These are phyloP conservation scores for Yarrowia sp. DNA, from an alignment of 805 yeast species.

Conservation along the genomic window DNA sequence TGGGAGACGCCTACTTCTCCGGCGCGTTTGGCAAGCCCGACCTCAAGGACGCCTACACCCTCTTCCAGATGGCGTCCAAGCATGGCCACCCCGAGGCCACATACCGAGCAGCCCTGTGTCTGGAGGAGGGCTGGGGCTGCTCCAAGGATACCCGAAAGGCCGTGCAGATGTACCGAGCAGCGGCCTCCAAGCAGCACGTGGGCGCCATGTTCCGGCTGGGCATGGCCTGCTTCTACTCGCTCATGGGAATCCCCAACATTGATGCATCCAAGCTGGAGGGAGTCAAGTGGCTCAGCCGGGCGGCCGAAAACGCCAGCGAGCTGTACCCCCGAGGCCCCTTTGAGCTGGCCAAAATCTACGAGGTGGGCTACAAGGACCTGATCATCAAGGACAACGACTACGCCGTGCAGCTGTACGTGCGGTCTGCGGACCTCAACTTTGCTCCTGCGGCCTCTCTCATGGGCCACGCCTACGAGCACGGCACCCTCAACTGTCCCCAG, in stretches of 20 bases:
- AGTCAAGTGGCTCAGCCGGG: conserved; percentile 90
- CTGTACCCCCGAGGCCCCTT: conserved; percentile 92
- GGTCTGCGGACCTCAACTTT: conserved; percentile 89
- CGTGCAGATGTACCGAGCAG: conserved; percentile 78
- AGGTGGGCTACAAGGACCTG: conserved; percentile 83
- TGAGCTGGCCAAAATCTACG: conserved; percentile 85
- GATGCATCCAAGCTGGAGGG: conserved; percentile 81
- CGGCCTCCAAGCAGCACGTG: conserved; percentile 91
- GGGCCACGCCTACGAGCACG: conserved; percentile 86
- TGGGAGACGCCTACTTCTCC: conserved; percentile 88
- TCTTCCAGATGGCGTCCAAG: conserved; percentile 90
- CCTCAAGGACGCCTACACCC: conserved; percentile 71
- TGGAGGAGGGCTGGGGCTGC: conserved; percentile 93
- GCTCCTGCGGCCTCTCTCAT: conserved; percentile 77
- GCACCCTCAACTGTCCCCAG: conserved; percentile 68
- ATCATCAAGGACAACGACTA: conserved; percentile 82
- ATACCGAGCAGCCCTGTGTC: conserved; percentile 88
- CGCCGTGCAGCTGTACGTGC: conserved; percentile 83
- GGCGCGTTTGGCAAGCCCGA: conserved; percentile 86
- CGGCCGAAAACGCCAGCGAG: conserved; percentile 82
- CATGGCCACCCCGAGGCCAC: conserved; percentile 92
- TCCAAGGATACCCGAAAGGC: conserved; percentile 87
- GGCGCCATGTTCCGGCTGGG: conserved; percentile 97
- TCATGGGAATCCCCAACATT: conserved; percentile 77
- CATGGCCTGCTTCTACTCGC: conserved; percentile 78